phyloP scores from a whole-genome alignment of 345 rosid species.

The Lepidium aucheri region DNA sequence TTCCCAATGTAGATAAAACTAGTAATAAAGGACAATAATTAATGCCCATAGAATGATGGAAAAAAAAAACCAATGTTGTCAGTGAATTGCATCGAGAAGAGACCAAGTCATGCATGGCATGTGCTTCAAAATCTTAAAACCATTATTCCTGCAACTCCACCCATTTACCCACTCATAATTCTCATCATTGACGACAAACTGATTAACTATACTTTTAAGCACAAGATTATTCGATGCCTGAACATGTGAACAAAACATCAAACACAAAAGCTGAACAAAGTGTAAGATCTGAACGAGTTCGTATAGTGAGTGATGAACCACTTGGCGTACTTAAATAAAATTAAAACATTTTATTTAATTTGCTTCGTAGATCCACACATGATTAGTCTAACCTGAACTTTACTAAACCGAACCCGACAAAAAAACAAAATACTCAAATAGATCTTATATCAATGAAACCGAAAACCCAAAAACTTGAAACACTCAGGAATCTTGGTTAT shows the following conservation, averaged over 20 bases:
- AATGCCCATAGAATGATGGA: background rate
- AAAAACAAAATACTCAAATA: too few species aligned
- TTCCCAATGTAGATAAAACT: too few species aligned
- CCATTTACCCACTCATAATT: background rate
- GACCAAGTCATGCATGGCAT: slow-evolving; percentile 20
- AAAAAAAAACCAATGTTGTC: background rate
- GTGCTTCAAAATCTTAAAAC: background rate
- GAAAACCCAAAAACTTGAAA: too few species aligned
- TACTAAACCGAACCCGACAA: too few species aligned
- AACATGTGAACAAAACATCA: background rate
- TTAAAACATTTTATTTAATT: too few species aligned
- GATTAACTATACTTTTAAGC: background rate
- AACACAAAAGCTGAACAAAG: background rate
- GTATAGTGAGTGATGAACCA: background rate
- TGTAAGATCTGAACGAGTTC: background rate
- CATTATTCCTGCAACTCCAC: background rate
- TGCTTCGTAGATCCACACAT: background rate
- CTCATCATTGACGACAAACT: slow-evolving; percentile 1
- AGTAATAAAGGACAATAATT: background rate
- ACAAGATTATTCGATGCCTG: background rate
- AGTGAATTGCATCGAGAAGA: background rate
- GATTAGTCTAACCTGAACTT: too few species aligned
- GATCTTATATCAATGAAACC: too few species aligned
- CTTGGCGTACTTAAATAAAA: too few species aligned
- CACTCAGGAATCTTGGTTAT: too few species aligned